Base-by-base conservation (phyloP, 2,329 filamentous ascomycete genomes). In the Claviceps pusilla region DNA sequence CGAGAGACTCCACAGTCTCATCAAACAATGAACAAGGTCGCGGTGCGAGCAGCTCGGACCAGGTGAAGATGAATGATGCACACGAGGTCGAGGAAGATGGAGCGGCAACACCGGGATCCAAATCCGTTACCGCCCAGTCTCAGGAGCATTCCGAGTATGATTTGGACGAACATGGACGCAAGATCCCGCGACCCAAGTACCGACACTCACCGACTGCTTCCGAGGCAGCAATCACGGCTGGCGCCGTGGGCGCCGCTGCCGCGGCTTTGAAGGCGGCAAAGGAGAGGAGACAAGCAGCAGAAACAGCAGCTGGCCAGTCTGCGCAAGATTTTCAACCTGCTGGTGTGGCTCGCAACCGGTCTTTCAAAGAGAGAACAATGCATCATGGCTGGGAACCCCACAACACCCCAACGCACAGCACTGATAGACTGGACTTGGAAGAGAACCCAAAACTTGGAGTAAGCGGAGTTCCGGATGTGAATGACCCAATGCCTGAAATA, bases 401-500 rank as follows among this genome's bases (percentile, higher is more conserved):
- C 56, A 76, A 73, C 56, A 78, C 78, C 35, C 78, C 79, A 2
- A 73, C 77, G 6, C 78, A 81, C 58, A 83, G 79, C 60, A 68
- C 80, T 16, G 79, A 83, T 58, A 72, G 74, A 41, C 69, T 80
- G n/a, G 74, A 75, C 16, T 75, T 74, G 43, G 72, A 79, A 24
- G 73, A 77, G 5, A 65, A 70, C 14, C 72, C 75, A 0, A 76
- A 78, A 60, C 73, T 94, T 74, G 78, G 77, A 45, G 79, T 84
- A 47, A 89, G 77, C 64, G 84, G 83, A 49, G 66, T 90, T 57
- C 88, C 88, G 3, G 77, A 84, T 59, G 70, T 79, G 41, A 71
- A 83, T 55, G 76, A 90, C 60, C 84, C 86, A 5, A 79, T 90
- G 73, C 87, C 86, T 0, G 89, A 90, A 63, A 82, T 87, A 62